These are phyloP conservation scores for Colletotrichum agaves DNA, from an alignment of 2,329 filamentous ascomycete species.

Conservation along the genomic window DNA sequence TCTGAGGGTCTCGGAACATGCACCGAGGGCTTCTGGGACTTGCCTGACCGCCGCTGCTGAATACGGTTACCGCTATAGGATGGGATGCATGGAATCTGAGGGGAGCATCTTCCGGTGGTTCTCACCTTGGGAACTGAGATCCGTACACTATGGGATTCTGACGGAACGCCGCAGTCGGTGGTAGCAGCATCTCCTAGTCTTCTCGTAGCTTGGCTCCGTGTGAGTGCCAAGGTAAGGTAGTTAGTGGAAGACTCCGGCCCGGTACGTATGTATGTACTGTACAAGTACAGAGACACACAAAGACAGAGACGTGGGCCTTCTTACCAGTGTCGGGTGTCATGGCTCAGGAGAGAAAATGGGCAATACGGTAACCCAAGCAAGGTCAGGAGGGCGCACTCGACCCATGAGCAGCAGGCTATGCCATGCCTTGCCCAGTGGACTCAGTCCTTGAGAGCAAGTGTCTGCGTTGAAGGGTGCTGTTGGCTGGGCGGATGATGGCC, in stretches of 20 bases:
- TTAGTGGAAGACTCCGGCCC: not conserved
- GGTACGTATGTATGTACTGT: conserved; percentile 7
- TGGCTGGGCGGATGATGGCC: not conserved
- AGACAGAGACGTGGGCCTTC: not conserved
- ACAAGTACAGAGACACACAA: not conserved
- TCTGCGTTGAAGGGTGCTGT: not conserved
- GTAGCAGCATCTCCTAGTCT: not conserved
- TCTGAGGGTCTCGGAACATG: not conserved
- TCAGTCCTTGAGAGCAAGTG: conserved; percentile 12
- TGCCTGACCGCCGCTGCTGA: conserved; percentile 16
- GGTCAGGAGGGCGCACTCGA: conserved; percentile 19
- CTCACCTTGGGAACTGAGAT: not conserved
- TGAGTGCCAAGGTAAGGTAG: too few relatives aligned
- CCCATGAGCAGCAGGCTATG: conserved; percentile 14
- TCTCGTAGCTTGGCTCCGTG: too few relatives aligned
- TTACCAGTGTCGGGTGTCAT: not conserved
- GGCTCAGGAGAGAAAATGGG: conserved; percentile 1
- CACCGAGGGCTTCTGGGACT: not conserved
- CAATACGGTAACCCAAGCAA: not conserved
- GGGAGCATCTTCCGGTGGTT: not conserved
- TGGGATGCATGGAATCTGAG: not conserved
- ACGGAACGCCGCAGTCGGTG: not conserved
- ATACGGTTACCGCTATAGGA: not conserved
- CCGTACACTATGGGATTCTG: not conserved
- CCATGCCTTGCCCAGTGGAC: not conserved